Base-by-base conservation (phyloP, 2,329 filamentous ascomycete genomes). In the Huntiella abstrusa region DNA sequence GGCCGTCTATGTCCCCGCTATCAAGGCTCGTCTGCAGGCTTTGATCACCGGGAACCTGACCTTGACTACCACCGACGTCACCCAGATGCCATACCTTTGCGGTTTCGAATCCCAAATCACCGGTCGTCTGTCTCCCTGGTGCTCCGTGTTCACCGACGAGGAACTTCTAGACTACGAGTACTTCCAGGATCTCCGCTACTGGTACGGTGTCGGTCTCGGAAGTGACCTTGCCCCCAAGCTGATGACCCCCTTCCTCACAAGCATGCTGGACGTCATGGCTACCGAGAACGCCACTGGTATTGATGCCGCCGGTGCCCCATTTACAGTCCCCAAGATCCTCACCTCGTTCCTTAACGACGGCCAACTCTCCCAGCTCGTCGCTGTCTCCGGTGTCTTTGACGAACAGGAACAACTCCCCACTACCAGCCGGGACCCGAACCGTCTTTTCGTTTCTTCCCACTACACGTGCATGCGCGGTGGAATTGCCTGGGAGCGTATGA, bases 101-200 rank as follows among this genome's bases (percentile, higher is more conserved):
- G 78, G 75, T 3, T 83, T 79, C 49, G 78, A 83, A 54, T 75
- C 70, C 3, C 77, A 82, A 54, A 80, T 82, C 52, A 73, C 66
- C 0, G 77, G 77, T 1, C 61, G 60, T 2, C 57, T 72, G 3
- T 79, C 73, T 4, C 72, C 75, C 0, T 81, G 73, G 63, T 82
- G 78, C 55, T 62, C 63, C 43, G 63, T 78, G 12, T 76, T 80
- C 53, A 75, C 69, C 3, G 63, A 77, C 33, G 62, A 72, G 2
- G 78, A 83, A 56, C 64, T 79, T 46, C 62, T 68, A 28, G 60
- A 70, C 52, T 82, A 81, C 52, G 75, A 81, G 54, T 83, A 82
- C 56, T 65, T 68, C 1, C 75, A 82, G 52, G 77, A 82, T 54
- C 59, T 83, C 35, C 69, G 75, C 28, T 83, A 83, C 58, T 80